These are phyloP conservation scores for Rhizophlyctis rosea DNA, from an alignment of 192 early-diverging fungal species.

Conservation along the genomic window DNA sequence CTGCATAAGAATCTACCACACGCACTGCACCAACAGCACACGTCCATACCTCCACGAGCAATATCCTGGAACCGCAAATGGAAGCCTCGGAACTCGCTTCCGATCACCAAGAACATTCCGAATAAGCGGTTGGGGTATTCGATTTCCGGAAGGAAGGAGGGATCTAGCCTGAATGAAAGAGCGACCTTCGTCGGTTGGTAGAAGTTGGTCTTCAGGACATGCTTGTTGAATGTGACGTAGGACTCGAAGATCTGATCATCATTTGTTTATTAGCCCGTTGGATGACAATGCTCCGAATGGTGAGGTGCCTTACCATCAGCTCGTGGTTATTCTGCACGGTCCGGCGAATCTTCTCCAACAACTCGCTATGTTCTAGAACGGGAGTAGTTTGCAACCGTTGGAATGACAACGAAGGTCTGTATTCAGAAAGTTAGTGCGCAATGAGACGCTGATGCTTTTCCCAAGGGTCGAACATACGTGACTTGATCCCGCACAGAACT, in stretches of 20 bases:
- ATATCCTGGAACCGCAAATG: slow-evolving; percentile 97
- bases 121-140: slow-evolving; percentile 91
- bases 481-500: slow-evolving; percentile 53
- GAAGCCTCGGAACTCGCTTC: slow-evolving; percentile 98
- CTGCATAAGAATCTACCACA: too few relatives aligned
- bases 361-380: slow-evolving; percentile 76
- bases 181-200: slow-evolving; percentile 99
- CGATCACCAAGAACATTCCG: slow-evolving; percentile 95
- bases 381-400: slow-evolving; percentile 78
- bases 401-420: slow-evolving; percentile 76
- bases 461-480: not conserved
- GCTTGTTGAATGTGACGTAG: slow-evolving; percentile 93
- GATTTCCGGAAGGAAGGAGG: slow-evolving; percentile 84
- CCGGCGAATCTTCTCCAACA: slow-evolving; percentile 86
- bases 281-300: not conserved
- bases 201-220: slow-evolving; percentile 99
- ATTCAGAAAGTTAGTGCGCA: too few relatives aligned
- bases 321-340: slow-evolving; percentile 92
- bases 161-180: slow-evolving; percentile 95
- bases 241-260: slow-evolving; percentile 70
- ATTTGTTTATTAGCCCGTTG: not conserved
- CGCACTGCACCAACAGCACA: not conserved
- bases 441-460: too few relatives aligned
- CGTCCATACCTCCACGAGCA: slow-evolving; percentile 87
- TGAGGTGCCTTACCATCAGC: slow-evolving; percentile 58